Evolutionary conservation across 805 yeast genomes (phyloP).

Genomic region (Wickerhamiella azymoides): DNA sequence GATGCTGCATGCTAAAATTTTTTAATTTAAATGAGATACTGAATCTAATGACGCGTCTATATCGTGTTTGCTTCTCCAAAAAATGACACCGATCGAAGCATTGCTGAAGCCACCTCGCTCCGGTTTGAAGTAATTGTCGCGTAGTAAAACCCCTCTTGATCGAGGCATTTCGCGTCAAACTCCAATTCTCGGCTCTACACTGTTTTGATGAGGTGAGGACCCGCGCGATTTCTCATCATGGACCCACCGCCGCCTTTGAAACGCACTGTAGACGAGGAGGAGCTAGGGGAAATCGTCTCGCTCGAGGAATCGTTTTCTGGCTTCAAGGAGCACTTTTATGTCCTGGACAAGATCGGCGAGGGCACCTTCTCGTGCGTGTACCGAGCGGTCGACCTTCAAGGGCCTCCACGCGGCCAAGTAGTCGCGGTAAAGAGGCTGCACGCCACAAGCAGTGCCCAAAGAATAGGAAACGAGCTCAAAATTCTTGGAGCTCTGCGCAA

Average conservation of each 20-base stretch:
- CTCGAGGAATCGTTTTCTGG: slow-evolving; percentile 35
- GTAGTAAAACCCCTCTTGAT: no score
- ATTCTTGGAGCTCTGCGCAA: slow-evolving; percentile 32
- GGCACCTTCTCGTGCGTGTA: slow-evolving; percentile 54
- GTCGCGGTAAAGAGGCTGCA: slow-evolving; percentile 91
- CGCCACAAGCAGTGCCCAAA: slow-evolving; percentile 86
- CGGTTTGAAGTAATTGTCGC: no score
- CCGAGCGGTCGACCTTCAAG: slow-evolving; percentile 38
- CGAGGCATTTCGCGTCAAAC: neutral
- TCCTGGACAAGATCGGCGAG: slow-evolving; percentile 50
- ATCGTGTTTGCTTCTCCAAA: no score
- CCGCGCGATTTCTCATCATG: neutral
- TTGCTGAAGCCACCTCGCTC: no score
- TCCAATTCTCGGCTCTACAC: neutral
- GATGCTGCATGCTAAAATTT: no score
- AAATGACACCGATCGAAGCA: no score
- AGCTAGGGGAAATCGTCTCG: slow-evolving; percentile 14
- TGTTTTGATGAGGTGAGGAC: neutral
- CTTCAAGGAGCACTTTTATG: slow-evolving; percentile 34
- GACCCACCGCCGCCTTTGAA: neutral
- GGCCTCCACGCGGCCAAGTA: neutral
- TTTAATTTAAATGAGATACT: no score
- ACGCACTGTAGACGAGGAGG: slow-evolving; percentile 22
- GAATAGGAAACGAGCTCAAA: slow-evolving; percentile 80
- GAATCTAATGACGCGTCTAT: no score